Conservation (phyloP, 2,329 filamentous ascomycete species). For the Cryoendolithus antarcticus region DNA sequence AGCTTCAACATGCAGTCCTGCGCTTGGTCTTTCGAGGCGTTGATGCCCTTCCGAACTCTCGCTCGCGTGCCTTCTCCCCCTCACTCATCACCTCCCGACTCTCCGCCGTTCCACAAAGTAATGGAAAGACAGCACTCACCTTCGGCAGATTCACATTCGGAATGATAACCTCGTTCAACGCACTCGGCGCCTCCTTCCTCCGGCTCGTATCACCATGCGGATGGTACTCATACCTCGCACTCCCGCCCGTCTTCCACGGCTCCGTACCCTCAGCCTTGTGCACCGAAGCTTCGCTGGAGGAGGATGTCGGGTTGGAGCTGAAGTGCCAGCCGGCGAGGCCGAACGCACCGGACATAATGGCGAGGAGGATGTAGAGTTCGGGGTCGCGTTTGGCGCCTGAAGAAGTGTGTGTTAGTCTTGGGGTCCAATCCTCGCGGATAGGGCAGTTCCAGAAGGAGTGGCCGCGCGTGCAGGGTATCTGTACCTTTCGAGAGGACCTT, state of each 20-base stretch:
- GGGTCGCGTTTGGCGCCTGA: constrained; percentile 54
- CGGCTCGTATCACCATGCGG: constrained; percentile 70
- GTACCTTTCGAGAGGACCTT: constrained; percentile 41
- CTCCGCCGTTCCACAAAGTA: neutral
- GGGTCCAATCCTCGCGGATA: constrained; percentile 1
- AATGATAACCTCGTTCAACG: constrained; percentile 86
- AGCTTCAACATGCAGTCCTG: too few relatives aligned
- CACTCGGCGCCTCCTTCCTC: constrained; percentile 84
- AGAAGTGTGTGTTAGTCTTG: constrained; percentile 2
- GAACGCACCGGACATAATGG: constrained; percentile 81
- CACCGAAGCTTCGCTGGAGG: constrained; percentile 70
- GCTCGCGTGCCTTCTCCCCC: neutral
- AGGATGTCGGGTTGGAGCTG: constrained; percentile 69
- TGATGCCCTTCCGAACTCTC: neutral
- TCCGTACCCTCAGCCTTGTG: constrained; percentile 64
- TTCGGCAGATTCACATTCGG: constrained; percentile 87
- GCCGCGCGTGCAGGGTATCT: neutral
- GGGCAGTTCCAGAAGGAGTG: neutral
- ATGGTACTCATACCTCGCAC: constrained; percentile 54
- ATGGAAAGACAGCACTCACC: constrained; percentile 45
- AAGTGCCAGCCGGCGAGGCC: constrained; percentile 84
- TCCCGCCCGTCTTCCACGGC: constrained; percentile 69
- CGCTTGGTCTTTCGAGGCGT: too few relatives aligned
- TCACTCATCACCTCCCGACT: constrained; percentile 1
- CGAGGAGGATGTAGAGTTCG: constrained; percentile 73